A percentile compares a stretch with the other conserved stretches of the same genome.
Conservation (phyloP, 176 grass and related monocot species). For the Phoenix dactylifera region DNA sequence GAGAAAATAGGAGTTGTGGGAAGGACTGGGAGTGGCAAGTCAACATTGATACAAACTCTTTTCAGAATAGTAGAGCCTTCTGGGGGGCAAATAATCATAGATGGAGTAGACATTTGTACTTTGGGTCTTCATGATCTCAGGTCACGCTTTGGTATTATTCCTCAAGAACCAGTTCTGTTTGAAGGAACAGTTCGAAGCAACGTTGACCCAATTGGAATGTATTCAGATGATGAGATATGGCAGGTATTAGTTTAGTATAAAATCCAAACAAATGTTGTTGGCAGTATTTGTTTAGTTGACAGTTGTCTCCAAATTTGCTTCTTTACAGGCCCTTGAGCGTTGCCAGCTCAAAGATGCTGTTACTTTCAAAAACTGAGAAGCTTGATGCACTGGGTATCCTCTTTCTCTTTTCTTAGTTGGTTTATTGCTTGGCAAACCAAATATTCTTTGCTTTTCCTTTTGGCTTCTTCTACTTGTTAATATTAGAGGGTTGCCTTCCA, state of each 20-base stretch:
- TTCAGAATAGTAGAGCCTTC: constrained; percentile 96
- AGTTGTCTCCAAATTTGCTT: constrained; percentile 5
- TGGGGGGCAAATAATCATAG: constrained; percentile 67
- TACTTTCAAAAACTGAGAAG: constrained; percentile 16
- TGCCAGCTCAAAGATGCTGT: constrained; percentile 92
- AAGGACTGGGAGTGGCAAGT: constrained; percentile 92
- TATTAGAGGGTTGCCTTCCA: too few relatives aligned
- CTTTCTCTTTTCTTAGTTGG: not conserved
- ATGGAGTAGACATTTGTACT: constrained; percentile 72
- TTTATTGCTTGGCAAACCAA: too few relatives aligned
- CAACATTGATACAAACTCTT: constrained; percentile 87
- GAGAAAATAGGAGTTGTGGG: constrained; percentile 94
- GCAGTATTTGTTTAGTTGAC: too few relatives aligned
- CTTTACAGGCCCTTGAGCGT: constrained; percentile 66
- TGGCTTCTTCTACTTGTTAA: too few relatives aligned
- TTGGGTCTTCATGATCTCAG: constrained; percentile 96
- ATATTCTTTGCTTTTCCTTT: too few relatives aligned
- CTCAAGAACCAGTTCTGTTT: constrained; percentile 93
- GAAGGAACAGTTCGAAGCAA: constrained; percentile 85
- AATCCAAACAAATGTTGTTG: too few relatives aligned
- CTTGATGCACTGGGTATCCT: constrained; percentile 80
- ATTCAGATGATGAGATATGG: constrained; percentile 95
- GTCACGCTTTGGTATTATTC: constrained; percentile 92
- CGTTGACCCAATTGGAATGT: constrained; percentile 71
- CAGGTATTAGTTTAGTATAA: constrained; percentile 35